Evolutionary conservation across 768 basidiomycete genomes (phyloP).

Genomic region (Hericium erinaceus): DNA sequence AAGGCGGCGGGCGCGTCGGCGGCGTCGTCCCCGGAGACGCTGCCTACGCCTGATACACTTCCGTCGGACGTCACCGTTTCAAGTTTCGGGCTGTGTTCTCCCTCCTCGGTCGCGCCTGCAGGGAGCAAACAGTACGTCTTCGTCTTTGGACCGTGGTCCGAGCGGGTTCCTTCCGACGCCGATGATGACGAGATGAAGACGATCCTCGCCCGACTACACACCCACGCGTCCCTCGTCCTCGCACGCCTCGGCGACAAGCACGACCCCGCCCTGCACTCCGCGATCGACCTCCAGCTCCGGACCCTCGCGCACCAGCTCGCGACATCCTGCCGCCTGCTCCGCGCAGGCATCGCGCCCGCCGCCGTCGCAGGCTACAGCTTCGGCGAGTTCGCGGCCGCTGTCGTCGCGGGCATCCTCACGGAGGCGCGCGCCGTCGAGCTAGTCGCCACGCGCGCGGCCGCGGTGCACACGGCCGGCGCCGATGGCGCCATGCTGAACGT

Average conservation of each 20-base stretch:
- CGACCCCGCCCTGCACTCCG: not conserved
- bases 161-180: not conserved
- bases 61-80: not conserved
- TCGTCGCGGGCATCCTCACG: not conserved
- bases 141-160: not conserved
- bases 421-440: not conserved
- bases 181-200: not conserved
- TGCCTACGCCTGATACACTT: not conserved
- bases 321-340: not conserved
- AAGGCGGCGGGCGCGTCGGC: not conserved
- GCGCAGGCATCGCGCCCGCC: not conserved
- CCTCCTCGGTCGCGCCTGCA: not conserved
- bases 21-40: not conserved
- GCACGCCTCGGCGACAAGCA: not conserved
- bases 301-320: constrained; percentile 1
- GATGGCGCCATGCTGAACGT: constrained; percentile 2
- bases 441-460: not conserved
- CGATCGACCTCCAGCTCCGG: not conserved
- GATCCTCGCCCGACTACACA: not conserved
- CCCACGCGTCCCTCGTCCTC: not conserved
- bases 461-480: not conserved
- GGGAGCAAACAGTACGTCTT: not conserved
- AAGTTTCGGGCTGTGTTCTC: not conserved
- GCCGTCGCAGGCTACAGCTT: constrained; percentile 5
- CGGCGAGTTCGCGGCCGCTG: constrained; percentile 3